Conservation (phyloP, 768 basidiomycete genomes). For the Solioccasus polychromus region DNA sequence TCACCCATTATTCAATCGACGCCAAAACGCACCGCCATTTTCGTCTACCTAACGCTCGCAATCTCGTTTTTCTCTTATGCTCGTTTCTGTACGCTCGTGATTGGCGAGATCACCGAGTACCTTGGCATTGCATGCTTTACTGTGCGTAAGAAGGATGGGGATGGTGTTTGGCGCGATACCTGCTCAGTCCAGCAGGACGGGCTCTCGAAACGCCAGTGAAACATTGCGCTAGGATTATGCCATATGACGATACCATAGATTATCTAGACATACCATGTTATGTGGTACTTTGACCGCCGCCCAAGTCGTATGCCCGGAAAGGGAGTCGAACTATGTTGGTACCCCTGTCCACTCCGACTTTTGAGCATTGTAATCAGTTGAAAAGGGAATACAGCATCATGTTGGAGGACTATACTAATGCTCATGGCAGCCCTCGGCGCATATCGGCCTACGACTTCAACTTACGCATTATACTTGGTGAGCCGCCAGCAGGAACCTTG, state of each 20-base stretch:
- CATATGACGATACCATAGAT: not conserved
- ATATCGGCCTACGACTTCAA: too few species aligned
- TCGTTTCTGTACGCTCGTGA: conserved; percentile 80
- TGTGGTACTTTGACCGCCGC: too few species aligned
- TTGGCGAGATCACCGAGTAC: conserved; percentile 83
- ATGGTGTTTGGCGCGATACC: conserved; percentile 56
- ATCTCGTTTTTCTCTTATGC: conserved; percentile 70
- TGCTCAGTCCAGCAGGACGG: conserved; percentile 27
- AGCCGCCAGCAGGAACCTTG: too few species aligned
- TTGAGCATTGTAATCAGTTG: too few species aligned
- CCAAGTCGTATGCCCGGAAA: too few species aligned
- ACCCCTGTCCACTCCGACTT: too few species aligned
- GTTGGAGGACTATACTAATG: too few species aligned
- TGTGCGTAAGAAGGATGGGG: conserved; percentile 77
- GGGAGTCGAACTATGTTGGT: too few species aligned
- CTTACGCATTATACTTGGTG: too few species aligned
- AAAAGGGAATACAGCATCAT: too few species aligned
- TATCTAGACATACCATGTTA: conserved; percentile 1
- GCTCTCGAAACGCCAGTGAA: conserved; percentile 20
- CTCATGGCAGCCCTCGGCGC: too few species aligned
- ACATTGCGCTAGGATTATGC: too few species aligned
- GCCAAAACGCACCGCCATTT: conserved; percentile 56
- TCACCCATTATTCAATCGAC: conserved; percentile 75
- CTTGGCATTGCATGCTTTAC: conserved; percentile 95
- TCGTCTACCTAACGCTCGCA: conserved; percentile 69